Evolutionary conservation across 345 rosid species (phyloP).

Genomic region (Gossypium sturtianum): DNA sequence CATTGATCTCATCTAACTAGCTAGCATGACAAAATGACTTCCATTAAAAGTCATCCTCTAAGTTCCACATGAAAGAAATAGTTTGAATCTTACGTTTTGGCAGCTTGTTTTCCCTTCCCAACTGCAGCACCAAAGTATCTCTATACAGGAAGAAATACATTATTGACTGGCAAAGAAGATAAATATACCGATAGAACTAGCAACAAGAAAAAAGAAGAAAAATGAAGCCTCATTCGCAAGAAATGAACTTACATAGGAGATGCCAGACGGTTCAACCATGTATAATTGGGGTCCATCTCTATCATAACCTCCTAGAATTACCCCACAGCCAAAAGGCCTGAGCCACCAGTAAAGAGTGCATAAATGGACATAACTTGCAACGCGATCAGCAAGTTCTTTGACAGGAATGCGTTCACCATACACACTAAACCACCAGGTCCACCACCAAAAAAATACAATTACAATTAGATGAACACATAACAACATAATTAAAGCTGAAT

Average conservation of each 20-base stretch:
- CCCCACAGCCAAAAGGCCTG: constrained; percentile 95
- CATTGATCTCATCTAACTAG: background rate
- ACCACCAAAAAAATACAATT: background rate
- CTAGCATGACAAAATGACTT: background rate
- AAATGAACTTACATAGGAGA: constrained; percentile 67
- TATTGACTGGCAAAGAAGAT: background rate
- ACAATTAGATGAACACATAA: background rate
- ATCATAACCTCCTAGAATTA: constrained; percentile 95
- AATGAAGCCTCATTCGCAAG: background rate
- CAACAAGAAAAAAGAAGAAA: background rate
- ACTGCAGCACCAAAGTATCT: constrained; percentile 94
- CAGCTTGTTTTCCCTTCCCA: constrained; percentile 90
- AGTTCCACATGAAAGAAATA: background rate
- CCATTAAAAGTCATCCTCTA: background rate
- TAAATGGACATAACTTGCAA: constrained; percentile 92
- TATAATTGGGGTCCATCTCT: constrained; percentile 93
- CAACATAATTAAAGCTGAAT: background rate
- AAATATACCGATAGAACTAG: background rate
- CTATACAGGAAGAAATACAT: constrained; percentile 19
- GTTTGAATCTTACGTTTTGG: constrained; percentile 73
- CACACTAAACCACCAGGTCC: constrained; percentile 36
- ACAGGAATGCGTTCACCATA: constrained; percentile 89
- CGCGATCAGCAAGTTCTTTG: constrained; percentile 89
- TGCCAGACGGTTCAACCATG: constrained; percentile 95
- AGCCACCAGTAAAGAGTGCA: constrained; percentile 99